A percentile compares a stretch with the other conserved stretches of the same genome.
These are phyloP conservation scores for Malassezia cuniculi DNA, from an alignment of 1,284 basidiomycete species.

Conservation along the genomic window DNA sequence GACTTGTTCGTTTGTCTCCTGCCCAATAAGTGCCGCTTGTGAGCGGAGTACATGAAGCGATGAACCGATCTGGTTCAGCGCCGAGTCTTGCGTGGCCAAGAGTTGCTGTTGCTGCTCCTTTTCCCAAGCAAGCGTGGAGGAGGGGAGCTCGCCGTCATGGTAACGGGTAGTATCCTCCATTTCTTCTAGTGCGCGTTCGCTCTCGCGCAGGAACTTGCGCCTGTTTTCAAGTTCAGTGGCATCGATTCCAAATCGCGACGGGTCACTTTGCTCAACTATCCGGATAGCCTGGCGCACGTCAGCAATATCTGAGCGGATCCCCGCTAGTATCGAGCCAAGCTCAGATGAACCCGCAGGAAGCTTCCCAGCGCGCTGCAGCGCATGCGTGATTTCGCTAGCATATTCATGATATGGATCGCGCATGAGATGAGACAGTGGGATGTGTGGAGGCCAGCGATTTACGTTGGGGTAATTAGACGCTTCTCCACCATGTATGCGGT, in stretches of 20 bases:
- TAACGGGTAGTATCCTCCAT: neutral
- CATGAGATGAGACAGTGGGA: conserved; percentile 20
- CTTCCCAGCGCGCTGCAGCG: conserved; percentile 12
- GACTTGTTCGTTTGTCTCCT: conserved; percentile 39
- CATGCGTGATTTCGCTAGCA: conserved; percentile 29
- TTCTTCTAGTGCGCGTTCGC: conserved; percentile 25
- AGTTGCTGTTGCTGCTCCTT: conserved; percentile 36
- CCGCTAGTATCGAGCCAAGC: conserved; percentile 25
- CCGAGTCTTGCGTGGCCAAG: conserved; percentile 35
- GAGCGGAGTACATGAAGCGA: conserved; percentile 27
- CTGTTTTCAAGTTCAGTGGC: conserved; percentile 22
- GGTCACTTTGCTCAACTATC: conserved; percentile 33
- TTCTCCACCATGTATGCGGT: neutral
- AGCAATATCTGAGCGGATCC: conserved; percentile 29
- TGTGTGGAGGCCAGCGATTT: neutral
- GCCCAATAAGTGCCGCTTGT: conserved; percentile 38
- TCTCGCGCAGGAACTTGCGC: conserved; percentile 23
- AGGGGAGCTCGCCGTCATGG: neutral
- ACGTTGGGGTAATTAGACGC: neutral
- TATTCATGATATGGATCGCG: conserved; percentile 41
- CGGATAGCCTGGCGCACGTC: conserved; percentile 36
- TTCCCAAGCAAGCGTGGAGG: conserved; percentile 28
- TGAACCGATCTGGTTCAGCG: conserved; percentile 32
- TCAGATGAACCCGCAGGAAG: conserved; percentile 17
- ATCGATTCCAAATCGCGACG: conserved; percentile 32